These are phyloP conservation scores for Eutrema heterophyllum DNA, from an alignment of 345 rosid genomes.

Conservation along the genomic window DNA sequence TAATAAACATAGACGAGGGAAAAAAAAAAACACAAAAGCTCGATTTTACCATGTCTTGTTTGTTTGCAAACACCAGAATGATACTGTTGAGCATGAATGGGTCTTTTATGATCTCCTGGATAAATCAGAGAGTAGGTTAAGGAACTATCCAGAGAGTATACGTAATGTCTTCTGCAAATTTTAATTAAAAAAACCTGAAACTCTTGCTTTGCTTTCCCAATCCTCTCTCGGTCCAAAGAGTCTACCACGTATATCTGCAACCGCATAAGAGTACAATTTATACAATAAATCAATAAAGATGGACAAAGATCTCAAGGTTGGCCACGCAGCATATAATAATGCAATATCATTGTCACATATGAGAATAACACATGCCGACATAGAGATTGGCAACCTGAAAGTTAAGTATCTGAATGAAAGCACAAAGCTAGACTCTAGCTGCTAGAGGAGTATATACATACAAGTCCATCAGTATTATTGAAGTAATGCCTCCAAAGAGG, in stretches of 20 bases:
- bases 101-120: constrained; percentile 89
- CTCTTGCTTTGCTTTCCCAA: constrained; percentile 82
- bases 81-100: constrained; percentile 96
- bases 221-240: constrained; percentile 96
- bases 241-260: constrained; percentile 95
- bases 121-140: constrained; percentile 20
- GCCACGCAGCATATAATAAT: too few species aligned
- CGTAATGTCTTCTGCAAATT: constrained; percentile 20
- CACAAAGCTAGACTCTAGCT: too few species aligned
- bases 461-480: too few species aligned
- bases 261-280: constrained; percentile 2
- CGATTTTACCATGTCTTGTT: constrained; percentile 89
- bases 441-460: too few species aligned
- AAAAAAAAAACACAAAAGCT: neutral
- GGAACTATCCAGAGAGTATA: constrained; percentile 19
- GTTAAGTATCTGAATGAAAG: too few species aligned
- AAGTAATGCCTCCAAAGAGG: too few species aligned
- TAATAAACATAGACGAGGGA: neutral
- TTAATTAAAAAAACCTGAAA: constrained; percentile 66
- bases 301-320: too few species aligned
- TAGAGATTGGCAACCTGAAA: too few species aligned
- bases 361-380: too few species aligned
- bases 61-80: constrained; percentile 95
- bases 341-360: too few species aligned
- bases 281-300: too few species aligned